Base-by-base conservation (phyloP, 2,329 filamentous ascomycete species). In the Cytospora mali region DNA sequence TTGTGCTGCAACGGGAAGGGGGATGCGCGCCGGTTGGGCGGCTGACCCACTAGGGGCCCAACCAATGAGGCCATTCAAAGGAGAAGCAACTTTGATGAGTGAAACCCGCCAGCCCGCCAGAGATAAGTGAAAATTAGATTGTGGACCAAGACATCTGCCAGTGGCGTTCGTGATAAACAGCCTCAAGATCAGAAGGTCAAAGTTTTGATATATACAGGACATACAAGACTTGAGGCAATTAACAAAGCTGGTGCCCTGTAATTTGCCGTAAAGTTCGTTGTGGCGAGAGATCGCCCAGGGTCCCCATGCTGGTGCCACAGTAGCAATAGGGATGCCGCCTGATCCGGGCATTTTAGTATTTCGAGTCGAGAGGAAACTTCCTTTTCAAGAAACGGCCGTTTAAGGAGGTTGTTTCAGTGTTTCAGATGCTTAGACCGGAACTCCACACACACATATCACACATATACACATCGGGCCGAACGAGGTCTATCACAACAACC, bases 1-100 rank as follows among this genome's bases (percentile, higher is more conserved):
- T 54, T 25, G 6, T 33, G 14, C 18, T 39, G 51, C 28, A n/a
- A 59, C 29, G 49, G 35, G 35, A 59, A 35, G 50, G 57, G 25
- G 27, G 49, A 29, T n/a, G 53, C n/a, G n/a, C n/a, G 50, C 7
- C 39, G 7, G 31, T 53, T 60, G 58, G 21, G 58, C 39, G 35
- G 35, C 50, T 31, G 58, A 54, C 50, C 58, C 58, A 60, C 58
- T 28, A 7, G 50, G 16, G 27, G 51, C 50, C 49, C 58, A 49
- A 31, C 58, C 58, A 60, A 60, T 60, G 21, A n/a, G 33, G 51
- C 28, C 35, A 27, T n/a, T 28, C 28, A 35, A 21, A 51, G 46
- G 21, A 48, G 27, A 39, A 49, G 28, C 50, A 54, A 29, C 50
- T 16, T 54, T 27, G 35, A 14, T n/a, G 58, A 25, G 27, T 60